Evolutionary conservation across 768 basidiomycete species (phyloP).

Genomic region (Boletus tylopilopsis): DNA sequence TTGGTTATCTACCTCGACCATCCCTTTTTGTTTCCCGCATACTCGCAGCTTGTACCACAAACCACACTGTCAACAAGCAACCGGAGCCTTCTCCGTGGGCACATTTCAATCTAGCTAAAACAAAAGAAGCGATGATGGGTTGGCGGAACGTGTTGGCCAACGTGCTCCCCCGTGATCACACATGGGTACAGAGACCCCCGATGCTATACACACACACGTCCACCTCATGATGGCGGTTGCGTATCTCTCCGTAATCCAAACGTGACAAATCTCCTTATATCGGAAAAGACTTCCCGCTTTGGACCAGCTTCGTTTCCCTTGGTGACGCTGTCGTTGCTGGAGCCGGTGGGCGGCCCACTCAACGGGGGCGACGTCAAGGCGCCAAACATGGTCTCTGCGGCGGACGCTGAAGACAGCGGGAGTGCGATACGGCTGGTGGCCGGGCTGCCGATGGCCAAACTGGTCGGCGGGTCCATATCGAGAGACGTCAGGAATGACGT

Average conservation of each 20-base stretch:
- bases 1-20: slow-evolving; percentile 1
- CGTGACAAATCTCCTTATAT: slow-evolving; percentile 83
- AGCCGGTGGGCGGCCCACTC: slow-evolving; percentile 61
- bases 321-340: slow-evolving; percentile 42
- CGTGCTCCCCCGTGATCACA: too few relatives aligned
- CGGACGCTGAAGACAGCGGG: slow-evolving; percentile 35
- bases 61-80: slow-evolving; percentile 10
- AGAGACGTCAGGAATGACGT: slow-evolving; percentile 91
- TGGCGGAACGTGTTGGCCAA: neutral
- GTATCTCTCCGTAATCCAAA: slow-evolving; percentile 82
- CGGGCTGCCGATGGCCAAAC: slow-evolving; percentile 60
- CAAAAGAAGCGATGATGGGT: slow-evolving; percentile 10
- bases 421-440: slow-evolving; percentile 59
- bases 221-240: slow-evolving; percentile 20
- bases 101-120: slow-evolving; percentile 1
- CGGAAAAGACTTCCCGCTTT: slow-evolving; percentile 81
- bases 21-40: slow-evolving; percentile 4
- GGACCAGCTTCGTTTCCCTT: slow-evolving; percentile 41
- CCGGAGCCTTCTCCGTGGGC: neutral
- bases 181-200: too few relatives aligned
- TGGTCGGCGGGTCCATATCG: slow-evolving; percentile 88
- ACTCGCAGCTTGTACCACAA: slow-evolving; percentile 12
- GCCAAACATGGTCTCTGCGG: slow-evolving; percentile 54
- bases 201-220: neutral
- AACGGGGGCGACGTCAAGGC: slow-evolving; percentile 57